These are phyloP conservation scores for Rhodofomes roseus DNA, from an alignment of 1,284 basidiomycete species.

Conservation along the genomic window DNA sequence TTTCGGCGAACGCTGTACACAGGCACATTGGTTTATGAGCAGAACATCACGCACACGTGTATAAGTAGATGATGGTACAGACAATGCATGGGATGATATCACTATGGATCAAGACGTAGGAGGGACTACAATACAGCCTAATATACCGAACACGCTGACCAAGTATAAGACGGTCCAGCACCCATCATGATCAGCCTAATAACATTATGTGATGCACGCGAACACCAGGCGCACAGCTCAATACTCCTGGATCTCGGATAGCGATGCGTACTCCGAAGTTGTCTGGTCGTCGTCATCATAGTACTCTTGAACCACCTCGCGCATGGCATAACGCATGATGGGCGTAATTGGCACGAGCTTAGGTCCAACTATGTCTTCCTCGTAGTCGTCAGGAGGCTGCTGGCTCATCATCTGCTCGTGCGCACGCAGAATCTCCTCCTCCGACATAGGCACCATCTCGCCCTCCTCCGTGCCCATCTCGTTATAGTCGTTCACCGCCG, in stretches of 20 bases:
- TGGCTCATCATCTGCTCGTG: conserved; percentile 27
- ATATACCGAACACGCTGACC: background rate
- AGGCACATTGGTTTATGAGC: no score
- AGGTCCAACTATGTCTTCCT: conserved; percentile 64
- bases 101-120: background rate
- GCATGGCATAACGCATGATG: conserved; percentile 77
- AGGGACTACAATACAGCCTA: background rate
- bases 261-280: conserved; percentile 69
- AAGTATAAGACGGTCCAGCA: background rate
- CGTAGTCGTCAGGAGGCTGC: conserved; percentile 36
- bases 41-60: no score
- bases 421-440: conserved; percentile 28
- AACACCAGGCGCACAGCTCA: conserved; percentile 25
- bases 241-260: conserved; percentile 70
- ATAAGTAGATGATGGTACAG: no score
- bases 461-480: conserved; percentile 26
- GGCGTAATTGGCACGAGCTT: conserved; percentile 71
- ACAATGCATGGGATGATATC: no score
- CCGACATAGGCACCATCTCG: conserved; percentile 29
- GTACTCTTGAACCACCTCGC: conserved; percentile 74
- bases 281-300: conserved; percentile 71
- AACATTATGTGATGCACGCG: background rate
- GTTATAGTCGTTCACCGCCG: conserved; percentile 30
- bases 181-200: background rate
- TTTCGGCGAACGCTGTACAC: no score